Conservation (phyloP, 805 yeast genomes). For the Kodamaea leandrae region DNA sequence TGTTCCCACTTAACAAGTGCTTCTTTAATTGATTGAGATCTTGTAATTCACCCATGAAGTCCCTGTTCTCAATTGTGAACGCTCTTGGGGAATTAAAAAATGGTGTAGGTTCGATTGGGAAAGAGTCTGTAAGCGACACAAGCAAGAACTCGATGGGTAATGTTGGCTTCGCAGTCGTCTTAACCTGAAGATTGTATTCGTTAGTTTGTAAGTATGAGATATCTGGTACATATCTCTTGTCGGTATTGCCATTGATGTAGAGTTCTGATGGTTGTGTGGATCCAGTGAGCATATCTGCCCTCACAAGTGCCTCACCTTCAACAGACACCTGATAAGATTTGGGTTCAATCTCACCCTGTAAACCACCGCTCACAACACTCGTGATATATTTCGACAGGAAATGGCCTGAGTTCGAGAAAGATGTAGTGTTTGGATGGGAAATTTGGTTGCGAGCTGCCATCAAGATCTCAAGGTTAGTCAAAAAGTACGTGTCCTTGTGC, state of each 20-base stretch:
- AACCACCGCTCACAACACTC: slow-evolving; percentile 90
- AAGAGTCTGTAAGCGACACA: slow-evolving; percentile 89
- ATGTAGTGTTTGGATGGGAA: slow-evolving; percentile 57
- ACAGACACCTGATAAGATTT: slow-evolving; percentile 86
- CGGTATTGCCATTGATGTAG: slow-evolving; percentile 71
- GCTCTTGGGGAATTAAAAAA: slow-evolving; percentile 41
- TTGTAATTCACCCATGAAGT: slow-evolving; percentile 69
- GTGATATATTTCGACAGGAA: slow-evolving; percentile 92
- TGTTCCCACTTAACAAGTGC: slow-evolving; percentile 41
- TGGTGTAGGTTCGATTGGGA: slow-evolving; percentile 64
- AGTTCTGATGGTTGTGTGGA: slow-evolving; percentile 89
- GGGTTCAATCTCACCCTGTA: slow-evolving; percentile 84
- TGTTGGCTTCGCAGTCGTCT: slow-evolving; percentile 50
- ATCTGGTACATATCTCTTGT: slow-evolving; percentile 87
- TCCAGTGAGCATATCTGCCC: slow-evolving; percentile 81
- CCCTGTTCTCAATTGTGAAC: slow-evolving; percentile 82
- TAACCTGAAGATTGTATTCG: slow-evolving; percentile 87
- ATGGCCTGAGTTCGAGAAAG: slow-evolving; percentile 58
- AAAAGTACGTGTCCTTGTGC: slow-evolving; percentile 85
- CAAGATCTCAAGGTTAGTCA: slow-evolving; percentile 80
- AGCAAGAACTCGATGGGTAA: slow-evolving; percentile 45
- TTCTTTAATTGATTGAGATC: slow-evolving; percentile 54
- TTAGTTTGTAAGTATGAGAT: slow-evolving; percentile 80
- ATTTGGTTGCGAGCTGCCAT: slow-evolving; percentile 82
- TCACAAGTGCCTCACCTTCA: slow-evolving; percentile 81